Conservation (phyloP, 2,329 filamentous ascomycete species). For the Beauveria asiatica region DNA sequence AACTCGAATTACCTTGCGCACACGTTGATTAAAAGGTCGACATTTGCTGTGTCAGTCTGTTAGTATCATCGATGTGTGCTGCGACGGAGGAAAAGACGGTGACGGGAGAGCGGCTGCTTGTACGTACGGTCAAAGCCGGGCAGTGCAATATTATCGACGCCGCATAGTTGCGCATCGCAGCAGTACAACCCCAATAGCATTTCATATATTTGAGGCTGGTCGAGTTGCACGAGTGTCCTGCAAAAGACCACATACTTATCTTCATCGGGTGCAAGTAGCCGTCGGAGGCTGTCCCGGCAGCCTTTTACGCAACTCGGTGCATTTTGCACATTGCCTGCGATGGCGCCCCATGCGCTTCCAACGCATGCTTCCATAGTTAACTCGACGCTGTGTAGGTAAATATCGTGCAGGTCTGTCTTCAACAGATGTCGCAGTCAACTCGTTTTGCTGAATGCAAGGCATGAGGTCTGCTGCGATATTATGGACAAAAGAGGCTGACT, state of each 20-base stretch:
- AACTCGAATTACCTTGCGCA: constrained; percentile 38
- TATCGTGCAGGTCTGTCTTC: not conserved
- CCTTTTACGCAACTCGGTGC: constrained; percentile 7
- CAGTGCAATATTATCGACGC: constrained; percentile 29
- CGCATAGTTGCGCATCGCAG: constrained; percentile 42
- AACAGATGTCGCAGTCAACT: constrained; percentile 1
- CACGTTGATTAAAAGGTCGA: constrained; percentile 41
- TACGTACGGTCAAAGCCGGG: constrained; percentile 35
- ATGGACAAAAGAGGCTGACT: not conserved
- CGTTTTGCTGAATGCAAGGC: constrained; percentile 1
- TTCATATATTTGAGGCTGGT: constrained; percentile 18
- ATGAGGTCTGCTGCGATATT: constrained; percentile 3
- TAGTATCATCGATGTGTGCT: not conserved
- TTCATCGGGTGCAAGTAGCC: constrained; percentile 10
- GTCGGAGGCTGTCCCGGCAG: constrained; percentile 10
- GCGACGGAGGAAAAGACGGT: not conserved
- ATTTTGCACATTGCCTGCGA: constrained; percentile 5
- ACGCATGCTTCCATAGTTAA: constrained; percentile 8
- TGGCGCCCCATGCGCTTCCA: constrained; percentile 10
- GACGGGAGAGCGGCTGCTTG: not conserved
- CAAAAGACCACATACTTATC: constrained; percentile 26
- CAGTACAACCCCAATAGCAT: constrained; percentile 41
- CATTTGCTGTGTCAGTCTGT: constrained; percentile 31
- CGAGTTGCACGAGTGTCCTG: constrained; percentile 21
- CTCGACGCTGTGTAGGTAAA: not conserved